Evolutionary conservation across 257 asterid genomes (phyloP), one percentile per base, ranked within the genome.

Genomic region (Cordia subcordata): DNA sequence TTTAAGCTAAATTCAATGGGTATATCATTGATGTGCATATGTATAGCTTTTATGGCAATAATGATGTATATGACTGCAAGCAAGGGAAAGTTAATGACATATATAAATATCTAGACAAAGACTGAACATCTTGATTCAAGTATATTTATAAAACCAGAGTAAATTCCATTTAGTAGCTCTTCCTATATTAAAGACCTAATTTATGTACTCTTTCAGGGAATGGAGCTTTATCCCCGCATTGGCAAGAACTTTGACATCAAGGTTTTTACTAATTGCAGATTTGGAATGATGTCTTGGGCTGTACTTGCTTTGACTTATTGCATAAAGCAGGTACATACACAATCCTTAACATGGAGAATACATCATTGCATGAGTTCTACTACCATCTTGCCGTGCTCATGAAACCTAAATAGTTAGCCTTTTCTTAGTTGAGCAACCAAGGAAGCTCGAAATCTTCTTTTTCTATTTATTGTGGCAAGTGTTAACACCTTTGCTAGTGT

Each of bases 251-350:
- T 91, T 61, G 98, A 91, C 67, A 84, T 92, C 78, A 92, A 92
- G 75, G 98, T 92, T 50, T 92, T 92, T 70, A 92, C 98, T 35
- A 92, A 92, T 73, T 92, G 98, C 75, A 79, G 98, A 75, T 92
- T 92, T 62, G 98, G 98, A 68, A 92, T 92, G 98, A 92, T 92
- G 91, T 84, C 96, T 42, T 92, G 98, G 98, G 98, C 88, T 50
- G 96, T 92, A 74, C 96, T 92, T 73, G 85, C 96, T 37, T 72
- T 92, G 64, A 92, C 98, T 13, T 92, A 88, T 72, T 88, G 96
- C 85, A 86, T 92, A 70, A 92, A 92, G 71, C 98, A 92, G 98
- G 98, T 92, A 73, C 13, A 35, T 69, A 42, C 5, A 42, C 47
- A 42, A 12, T 53, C 35, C 57, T 53, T 17, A 49, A 42, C 54